phyloP scores from a whole-genome alignment of 805 yeast genomes.

The Kuraishia capsulata region DNA sequence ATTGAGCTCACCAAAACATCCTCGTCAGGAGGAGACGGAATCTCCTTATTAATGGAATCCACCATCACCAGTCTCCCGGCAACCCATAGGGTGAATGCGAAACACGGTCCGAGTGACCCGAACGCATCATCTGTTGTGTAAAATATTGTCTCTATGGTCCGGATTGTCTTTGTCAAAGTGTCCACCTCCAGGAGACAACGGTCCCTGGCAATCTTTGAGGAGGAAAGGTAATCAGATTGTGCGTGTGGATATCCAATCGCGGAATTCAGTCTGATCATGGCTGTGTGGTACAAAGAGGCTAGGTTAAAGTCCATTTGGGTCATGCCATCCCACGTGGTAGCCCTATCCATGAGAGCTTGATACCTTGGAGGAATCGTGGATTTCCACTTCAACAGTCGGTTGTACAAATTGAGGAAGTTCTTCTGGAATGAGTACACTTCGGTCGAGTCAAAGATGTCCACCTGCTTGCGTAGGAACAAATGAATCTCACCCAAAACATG shows the following conservation, averaged over 20 bases:
- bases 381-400: constrained; percentile 9
- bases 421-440: constrained; percentile 10
- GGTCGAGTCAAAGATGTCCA: constrained; percentile 8
- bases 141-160: constrained; percentile 4
- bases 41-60: constrained; percentile 12
- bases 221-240: constrained; percentile 12
- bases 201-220: constrained; percentile 11
- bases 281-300: constrained; percentile 11
- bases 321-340: constrained; percentile 6
- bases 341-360: constrained; percentile 3
- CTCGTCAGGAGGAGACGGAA: constrained; percentile 3
- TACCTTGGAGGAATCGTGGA: constrained; percentile 8
- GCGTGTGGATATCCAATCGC: constrained; percentile 17
- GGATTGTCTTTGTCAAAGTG: constrained; percentile 2
- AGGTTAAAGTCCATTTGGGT: constrained; percentile 6
- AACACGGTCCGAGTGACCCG: constrained; percentile 18
- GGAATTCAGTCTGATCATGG: constrained; percentile 14
- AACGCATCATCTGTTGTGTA: not conserved
- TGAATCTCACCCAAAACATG: constrained; percentile 10
- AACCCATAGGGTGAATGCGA: constrained; percentile 23
- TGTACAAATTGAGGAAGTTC: constrained; percentile 9
- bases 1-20: constrained; percentile 10
- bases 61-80: constrained; percentile 22
- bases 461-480: constrained; percentile 9
- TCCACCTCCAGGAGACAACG: constrained; percentile 9